Conservation (phyloP, 2,329 filamentous ascomycete species). For the Fusarium keratoplasticum region DNA sequence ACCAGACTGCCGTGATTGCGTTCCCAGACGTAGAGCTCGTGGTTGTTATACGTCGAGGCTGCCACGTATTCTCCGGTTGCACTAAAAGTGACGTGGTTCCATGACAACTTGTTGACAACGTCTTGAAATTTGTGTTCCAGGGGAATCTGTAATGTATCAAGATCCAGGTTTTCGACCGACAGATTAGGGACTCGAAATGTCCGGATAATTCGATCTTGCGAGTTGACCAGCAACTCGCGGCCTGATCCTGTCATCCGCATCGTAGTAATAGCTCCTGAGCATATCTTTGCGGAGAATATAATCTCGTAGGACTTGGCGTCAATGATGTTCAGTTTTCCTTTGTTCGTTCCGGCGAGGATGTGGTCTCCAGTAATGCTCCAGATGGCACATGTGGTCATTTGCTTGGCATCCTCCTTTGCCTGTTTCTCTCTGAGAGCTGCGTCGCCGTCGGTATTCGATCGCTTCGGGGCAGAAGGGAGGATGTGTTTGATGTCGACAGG, state of each 20-base stretch:
- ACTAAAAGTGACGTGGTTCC: slow-evolving; percentile 98
- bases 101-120: slow-evolving; percentile 91
- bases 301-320: slow-evolving; percentile 83
- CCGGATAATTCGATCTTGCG: slow-evolving; percentile 93
- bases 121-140: slow-evolving; percentile 99
- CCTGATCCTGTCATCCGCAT: slow-evolving; percentile 86
- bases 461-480: slow-evolving; percentile 84
- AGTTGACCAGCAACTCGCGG: slow-evolving; percentile 89
- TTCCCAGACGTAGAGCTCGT: slow-evolving; percentile 99
- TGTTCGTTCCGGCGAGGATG: slow-evolving; percentile 92
- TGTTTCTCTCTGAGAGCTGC: slow-evolving; percentile 82
- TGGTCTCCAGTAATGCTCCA: slow-evolving; percentile 89
- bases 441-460: slow-evolving; percentile 76
- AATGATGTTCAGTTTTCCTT: slow-evolving; percentile 96
- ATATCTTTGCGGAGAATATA: slow-evolving; percentile 90
- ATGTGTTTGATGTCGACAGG: slow-evolving; percentile 78
- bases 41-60: slow-evolving; percentile 97
- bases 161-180: slow-evolving; percentile 75
- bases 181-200: slow-evolving; percentile 90
- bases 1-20: slow-evolving; percentile 92
- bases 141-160: slow-evolving; percentile 87
- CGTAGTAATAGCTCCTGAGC: slow-evolving; percentile 87
- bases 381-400: slow-evolving; percentile 92
- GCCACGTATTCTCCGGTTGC: slow-evolving; percentile 95
- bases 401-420: slow-evolving; percentile 90